Conservation (phyloP, 176 grass and related monocot genomes). For the Melocanna baccifera region DNA sequence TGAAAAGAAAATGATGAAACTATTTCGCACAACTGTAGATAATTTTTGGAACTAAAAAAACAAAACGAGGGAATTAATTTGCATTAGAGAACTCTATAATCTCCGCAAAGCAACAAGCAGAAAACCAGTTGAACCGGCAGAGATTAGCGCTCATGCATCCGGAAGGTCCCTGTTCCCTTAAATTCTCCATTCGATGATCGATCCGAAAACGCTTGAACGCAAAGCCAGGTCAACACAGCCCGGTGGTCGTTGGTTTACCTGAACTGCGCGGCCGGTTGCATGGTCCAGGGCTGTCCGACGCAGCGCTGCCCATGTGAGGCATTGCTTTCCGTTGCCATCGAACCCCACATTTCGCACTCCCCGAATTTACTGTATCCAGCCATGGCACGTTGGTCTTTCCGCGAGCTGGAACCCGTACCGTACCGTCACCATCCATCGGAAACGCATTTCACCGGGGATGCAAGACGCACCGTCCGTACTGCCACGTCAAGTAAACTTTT, state of each 20-base stretch:
- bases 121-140: neutral
- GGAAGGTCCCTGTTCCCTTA: neutral
- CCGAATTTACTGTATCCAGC: neutral
- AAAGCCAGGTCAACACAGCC: neutral
- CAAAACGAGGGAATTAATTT: neutral
- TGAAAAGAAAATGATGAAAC: neutral
- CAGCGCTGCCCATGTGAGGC: conserved; percentile 25
- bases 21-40: neutral
- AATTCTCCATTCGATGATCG: neutral
- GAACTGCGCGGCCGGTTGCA: neutral
- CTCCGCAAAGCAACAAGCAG: neutral
- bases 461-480: neutral
- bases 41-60: neutral
- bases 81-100: neutral
- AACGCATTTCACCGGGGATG: neutral
- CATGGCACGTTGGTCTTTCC: neutral
- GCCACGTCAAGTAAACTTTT: neutral
- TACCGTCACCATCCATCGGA: neutral
- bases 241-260: conserved; percentile 28
- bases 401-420: neutral
- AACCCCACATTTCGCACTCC: neutral
- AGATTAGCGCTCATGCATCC: neutral
- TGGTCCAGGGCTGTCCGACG: neutral
- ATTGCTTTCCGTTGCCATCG: conserved; percentile 17
- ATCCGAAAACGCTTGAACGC: neutral